phyloP scores from a whole-genome alignment of 495 filamentous ascomycete genomes.

The Tuber calosporum region DNA sequence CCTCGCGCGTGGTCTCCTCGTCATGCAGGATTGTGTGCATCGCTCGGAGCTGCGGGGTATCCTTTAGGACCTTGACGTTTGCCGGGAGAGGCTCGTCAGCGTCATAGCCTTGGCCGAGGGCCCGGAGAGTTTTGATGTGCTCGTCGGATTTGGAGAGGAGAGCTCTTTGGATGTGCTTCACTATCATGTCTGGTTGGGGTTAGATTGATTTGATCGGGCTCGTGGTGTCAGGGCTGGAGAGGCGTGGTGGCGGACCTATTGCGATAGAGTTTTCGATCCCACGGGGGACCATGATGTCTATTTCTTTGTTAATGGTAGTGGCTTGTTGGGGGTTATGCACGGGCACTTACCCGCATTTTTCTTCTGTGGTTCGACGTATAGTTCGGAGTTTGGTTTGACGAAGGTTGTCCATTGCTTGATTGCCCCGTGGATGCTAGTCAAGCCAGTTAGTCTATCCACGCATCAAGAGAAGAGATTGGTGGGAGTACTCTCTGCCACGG shows the following conservation, averaged over 20 bases:
- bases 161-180: conserved; percentile 76
- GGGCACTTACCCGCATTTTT: conserved; percentile 58
- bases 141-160: conserved; percentile 75
- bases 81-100: conserved; percentile 63
- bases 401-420: conserved; percentile 97
- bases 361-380: conserved; percentile 83
- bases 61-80: conserved; percentile 62
- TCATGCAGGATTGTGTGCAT: conserved; percentile 89
- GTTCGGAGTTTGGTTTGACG: conserved; percentile 91
- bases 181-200: conserved; percentile 60
- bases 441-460: conserved; percentile 7
- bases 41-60: conserved; percentile 68
- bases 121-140: conserved; percentile 68
- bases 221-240: conserved; percentile 3
- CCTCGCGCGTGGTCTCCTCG: conserved; percentile 69
- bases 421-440: conserved; percentile 64
- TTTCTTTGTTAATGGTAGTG: conserved; percentile 6
- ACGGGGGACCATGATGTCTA: conserved; percentile 89
- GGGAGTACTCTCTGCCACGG: conserved; percentile 39
- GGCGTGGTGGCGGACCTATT: conserved; percentile 55
- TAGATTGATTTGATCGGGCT: conserved; percentile 28
- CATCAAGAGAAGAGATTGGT: background rate
- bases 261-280: conserved; percentile 90
- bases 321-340: conserved; percentile 20
- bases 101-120: conserved; percentile 58